Conservation (phyloP, 495 filamentous ascomycete genomes). For the Aspergillus baeticus region DNA sequence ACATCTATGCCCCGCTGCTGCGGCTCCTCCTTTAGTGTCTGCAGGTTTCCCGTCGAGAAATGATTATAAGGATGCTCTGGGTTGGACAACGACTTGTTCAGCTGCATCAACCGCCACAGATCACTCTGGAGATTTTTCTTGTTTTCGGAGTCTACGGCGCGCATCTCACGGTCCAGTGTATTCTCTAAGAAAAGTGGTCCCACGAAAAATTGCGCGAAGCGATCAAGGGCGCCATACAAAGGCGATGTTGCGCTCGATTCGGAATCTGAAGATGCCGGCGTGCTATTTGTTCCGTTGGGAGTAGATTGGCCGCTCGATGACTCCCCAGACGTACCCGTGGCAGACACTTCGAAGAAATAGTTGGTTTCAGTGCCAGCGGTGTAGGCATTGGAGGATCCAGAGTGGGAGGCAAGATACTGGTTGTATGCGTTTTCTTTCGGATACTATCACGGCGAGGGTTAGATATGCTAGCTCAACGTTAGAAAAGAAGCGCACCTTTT, state of each 20-base stretch:
- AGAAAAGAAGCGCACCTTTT: slow-evolving; percentile 63
- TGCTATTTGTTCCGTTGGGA: slow-evolving; percentile 50
- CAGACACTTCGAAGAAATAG: slow-evolving; percentile 95
- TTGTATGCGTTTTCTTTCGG: slow-evolving; percentile 96
- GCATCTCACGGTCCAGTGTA: slow-evolving; percentile 87
- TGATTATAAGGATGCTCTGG: slow-evolving; percentile 90
- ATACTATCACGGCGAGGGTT: slow-evolving; percentile 52
- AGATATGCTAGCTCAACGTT: neutral
- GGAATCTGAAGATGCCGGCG: slow-evolving; percentile 9
- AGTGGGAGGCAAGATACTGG: slow-evolving; percentile 84
- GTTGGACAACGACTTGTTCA: slow-evolving; percentile 89
- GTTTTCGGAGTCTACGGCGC: slow-evolving; percentile 95
- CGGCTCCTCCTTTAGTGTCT: slow-evolving; percentile 83
- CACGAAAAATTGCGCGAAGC: slow-evolving; percentile 98
- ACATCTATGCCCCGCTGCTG: slow-evolving; percentile 82
- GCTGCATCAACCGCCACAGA: slow-evolving; percentile 86
- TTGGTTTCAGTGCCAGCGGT: slow-evolving; percentile 93
- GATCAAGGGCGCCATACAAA: slow-evolving; percentile 85
- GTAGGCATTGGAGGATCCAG: slow-evolving; percentile 91
- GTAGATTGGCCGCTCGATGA: slow-evolving; percentile 28
- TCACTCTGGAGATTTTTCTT: slow-evolving; percentile 99
- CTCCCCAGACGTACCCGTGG: slow-evolving; percentile 50
- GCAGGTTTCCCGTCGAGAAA: slow-evolving; percentile 92
- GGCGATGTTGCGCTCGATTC: slow-evolving; percentile 49
- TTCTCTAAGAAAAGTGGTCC: slow-evolving; percentile 85